Conservation (phyloP, 768 basidiomycete species). For the Boletus vermiculosoides region DNA sequence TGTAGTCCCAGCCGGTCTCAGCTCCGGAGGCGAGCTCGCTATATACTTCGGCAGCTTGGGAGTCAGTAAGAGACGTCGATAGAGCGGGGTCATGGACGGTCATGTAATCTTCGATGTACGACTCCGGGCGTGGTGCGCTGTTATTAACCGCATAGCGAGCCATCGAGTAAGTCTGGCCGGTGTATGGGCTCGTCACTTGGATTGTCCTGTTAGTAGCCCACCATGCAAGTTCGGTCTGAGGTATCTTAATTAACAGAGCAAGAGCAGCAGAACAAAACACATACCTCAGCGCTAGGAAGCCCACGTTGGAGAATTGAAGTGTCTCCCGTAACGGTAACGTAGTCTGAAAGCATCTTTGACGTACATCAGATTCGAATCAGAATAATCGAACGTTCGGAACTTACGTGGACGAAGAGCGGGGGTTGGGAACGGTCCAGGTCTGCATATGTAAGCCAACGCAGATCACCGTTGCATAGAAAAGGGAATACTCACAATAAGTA, state of each 20-base stretch:
- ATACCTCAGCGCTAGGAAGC: slow-evolving; percentile 79
- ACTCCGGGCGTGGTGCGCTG: slow-evolving; percentile 87
- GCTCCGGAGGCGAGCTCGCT: slow-evolving; percentile 87
- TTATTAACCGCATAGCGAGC: slow-evolving; percentile 78
- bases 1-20: slow-evolving; percentile 60
- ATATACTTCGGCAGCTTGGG: slow-evolving; percentile 65
- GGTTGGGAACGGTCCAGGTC: slow-evolving; percentile 52
- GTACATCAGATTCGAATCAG: background rate
- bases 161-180: slow-evolving; percentile 62
- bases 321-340: slow-evolving; percentile 71
- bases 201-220: slow-evolving; percentile 75
- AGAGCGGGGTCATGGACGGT: slow-evolving; percentile 69
- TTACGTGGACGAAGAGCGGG: slow-evolving; percentile 46
- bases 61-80: slow-evolving; percentile 55
- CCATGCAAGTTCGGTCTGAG: slow-evolving; percentile 77
- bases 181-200: slow-evolving; percentile 67
- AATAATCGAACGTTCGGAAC: slow-evolving; percentile 8
- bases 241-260: background rate
- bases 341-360: slow-evolving; percentile 81
- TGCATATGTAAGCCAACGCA: slow-evolving; percentile 24
- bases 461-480: background rate
- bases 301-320: slow-evolving; percentile 72
- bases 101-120: slow-evolving; percentile 72
- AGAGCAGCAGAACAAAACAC: slow-evolving; percentile 7
- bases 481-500: slow-evolving; percentile 66